A percentile compares a stretch with the other conserved stretches of the same genome.
phyloP scores from a whole-genome alignment of 2,329 filamentous ascomycete genomes.

The Aureobasidium mangrovei region DNA sequence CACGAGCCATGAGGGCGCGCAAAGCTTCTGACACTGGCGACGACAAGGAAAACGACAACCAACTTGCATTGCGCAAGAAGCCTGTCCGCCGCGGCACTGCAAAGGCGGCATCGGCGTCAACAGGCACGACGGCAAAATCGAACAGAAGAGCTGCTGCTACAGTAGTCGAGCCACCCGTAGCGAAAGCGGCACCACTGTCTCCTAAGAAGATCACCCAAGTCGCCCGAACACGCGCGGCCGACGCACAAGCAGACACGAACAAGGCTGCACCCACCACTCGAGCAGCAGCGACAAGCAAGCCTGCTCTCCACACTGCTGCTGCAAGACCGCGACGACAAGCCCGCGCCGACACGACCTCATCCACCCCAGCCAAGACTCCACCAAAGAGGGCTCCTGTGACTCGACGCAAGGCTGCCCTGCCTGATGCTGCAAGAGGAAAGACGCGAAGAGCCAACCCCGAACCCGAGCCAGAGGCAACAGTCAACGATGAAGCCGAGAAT shows the following conservation, averaged over 20 bases:
- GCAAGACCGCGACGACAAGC: neutral
- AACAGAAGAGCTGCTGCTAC: slow-evolving; percentile 4
- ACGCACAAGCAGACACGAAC: slow-evolving; percentile 3
- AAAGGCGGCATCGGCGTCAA: slow-evolving; percentile 12
- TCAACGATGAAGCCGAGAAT: neutral
- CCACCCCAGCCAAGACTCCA: neutral
- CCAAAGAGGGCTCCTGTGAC: neutral
- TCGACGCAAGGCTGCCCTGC: slow-evolving; percentile 4
- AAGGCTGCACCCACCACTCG: neutral
- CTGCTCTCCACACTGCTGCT: neutral
- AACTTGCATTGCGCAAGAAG: slow-evolving; percentile 25
- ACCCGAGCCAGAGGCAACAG: neutral
- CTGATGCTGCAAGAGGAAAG: neutral
- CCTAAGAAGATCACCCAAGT: slow-evolving; percentile 31
- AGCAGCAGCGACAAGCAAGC: neutral
- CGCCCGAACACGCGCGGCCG: slow-evolving; percentile 16
- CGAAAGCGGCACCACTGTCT: slow-evolving; percentile 22
- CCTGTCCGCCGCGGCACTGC: slow-evolving; percentile 25
- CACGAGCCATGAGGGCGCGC: slow-evolving; percentile 26
- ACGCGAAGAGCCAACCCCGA: neutral
- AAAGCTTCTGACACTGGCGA: slow-evolving; percentile 20
- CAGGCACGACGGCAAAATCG: slow-evolving; percentile 8
- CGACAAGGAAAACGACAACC: slow-evolving; percentile 16
- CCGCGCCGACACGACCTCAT: neutral
- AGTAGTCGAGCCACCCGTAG: neutral